Base-by-base conservation (phyloP, 2,329 filamentous ascomycete species). In the Penicillium oxalicum region DNA sequence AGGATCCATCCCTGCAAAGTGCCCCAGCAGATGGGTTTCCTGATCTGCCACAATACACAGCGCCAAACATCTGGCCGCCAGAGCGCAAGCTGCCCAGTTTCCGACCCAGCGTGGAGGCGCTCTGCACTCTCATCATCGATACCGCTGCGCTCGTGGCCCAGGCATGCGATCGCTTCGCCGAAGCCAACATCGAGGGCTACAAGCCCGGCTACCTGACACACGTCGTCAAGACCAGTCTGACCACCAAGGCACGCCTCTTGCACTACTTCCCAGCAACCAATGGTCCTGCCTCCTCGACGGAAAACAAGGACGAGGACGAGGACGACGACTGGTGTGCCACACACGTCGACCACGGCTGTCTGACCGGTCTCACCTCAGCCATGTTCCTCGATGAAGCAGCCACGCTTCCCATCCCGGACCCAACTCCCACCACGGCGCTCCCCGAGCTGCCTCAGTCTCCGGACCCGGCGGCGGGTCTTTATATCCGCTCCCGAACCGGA, bases 261-360 rank as follows among this genome's bases (percentile, higher is more conserved):
- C 93, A 98, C 72, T 98, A 98, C 70, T 97, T 91, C 61, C 91
- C 91, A 1, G 51, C 58, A 0, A 45, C 53, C 29, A 4, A 32
- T 32, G 29, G 2, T 11, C 29, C 29, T 11, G 29, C 29, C 29
- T 32, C 29, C 2, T 8, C 11, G 29, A 8, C 29, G 4, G 34
- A 40, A 27, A 40, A 24, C 32, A 47, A 52, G 1, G 44, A 53
- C n/a, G 81, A 87, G 49, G 87, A 91, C 64, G 86, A 91, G 67
- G 84, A 89, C 52, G 91, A 96, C 68, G 88, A 94, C 71, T 98
- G 93, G 93, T 98, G 91, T 68, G 88, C 90, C 7, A 76, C 73
- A 2, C 74, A 77, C 52, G 50, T 93, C 48, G 91, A 97, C 68
- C 90, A 96, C 61, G 90, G 93, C 38, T 97, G 91, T 65, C 77